phyloP scores from a whole-genome alignment of 768 basidiomycete genomes.

The Naganishia friedmannii region DNA sequence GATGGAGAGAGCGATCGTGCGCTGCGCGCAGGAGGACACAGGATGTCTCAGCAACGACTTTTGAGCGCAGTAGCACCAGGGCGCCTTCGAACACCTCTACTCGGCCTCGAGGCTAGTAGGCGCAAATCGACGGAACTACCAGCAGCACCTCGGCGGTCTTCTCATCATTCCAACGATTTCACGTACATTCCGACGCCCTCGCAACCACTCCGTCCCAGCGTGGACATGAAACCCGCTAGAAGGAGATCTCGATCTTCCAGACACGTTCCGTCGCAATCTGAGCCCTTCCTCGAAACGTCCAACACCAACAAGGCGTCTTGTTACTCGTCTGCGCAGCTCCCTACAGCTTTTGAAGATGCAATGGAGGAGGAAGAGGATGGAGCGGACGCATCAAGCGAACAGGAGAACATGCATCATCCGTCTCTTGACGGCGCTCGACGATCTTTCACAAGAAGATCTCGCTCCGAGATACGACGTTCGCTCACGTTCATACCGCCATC shows the following conservation, averaged over 20 bases:
- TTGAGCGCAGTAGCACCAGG: background rate
- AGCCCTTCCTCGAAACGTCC: background rate
- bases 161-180: slow-evolving; percentile 17
- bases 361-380: slow-evolving; percentile 12
- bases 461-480: slow-evolving; percentile 20
- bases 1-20: slow-evolving; percentile 23
- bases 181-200: slow-evolving; percentile 11
- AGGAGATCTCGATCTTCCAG: slow-evolving; percentile 7
- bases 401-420: background rate
- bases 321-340: background rate
- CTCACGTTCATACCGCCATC: slow-evolving; percentile 14
- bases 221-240: background rate
- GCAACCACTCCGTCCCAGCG: background rate
- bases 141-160: background rate
- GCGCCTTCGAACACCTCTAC: slow-evolving; percentile 10
- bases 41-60: background rate
- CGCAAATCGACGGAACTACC: slow-evolving; percentile 5
- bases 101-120: slow-evolving; percentile 9
- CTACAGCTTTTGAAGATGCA: slow-evolving; percentile 19
- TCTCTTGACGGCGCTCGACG: slow-evolving; percentile 1
- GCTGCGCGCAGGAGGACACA: background rate
- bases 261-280: slow-evolving; percentile 2
- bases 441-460: slow-evolving; percentile 10
- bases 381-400: background rate
- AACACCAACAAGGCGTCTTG: background rate